Percentiles rank a stretch among this genome's conserved stretches.
These are phyloP conservation scores for Penicillium rolfsii DNA, from an alignment of 2,329 filamentous ascomycete species.

Conservation along the genomic window DNA sequence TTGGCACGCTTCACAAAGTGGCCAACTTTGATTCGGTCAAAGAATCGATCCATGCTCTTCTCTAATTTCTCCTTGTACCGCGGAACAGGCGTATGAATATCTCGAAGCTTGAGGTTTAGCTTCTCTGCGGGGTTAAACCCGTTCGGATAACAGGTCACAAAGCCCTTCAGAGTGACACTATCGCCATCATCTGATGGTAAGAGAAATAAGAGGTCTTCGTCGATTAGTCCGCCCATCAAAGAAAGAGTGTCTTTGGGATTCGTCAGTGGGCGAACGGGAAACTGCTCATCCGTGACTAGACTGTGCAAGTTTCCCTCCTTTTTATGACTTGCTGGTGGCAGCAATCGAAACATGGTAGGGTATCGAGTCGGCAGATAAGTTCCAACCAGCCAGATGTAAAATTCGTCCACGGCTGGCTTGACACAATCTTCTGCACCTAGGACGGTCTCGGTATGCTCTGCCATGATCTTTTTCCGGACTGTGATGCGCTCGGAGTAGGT, in stretches of 20 bases:
- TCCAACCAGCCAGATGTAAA: slow-evolving; percentile 52
- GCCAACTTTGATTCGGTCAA: slow-evolving; percentile 29
- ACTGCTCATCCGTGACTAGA: slow-evolving; percentile 8
- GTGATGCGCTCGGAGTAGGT: slow-evolving; percentile 18
- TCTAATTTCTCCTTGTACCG: slow-evolving; percentile 35
- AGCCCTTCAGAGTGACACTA: slow-evolving; percentile 17
- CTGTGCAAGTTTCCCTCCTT: not conserved
- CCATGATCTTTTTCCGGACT: slow-evolving; percentile 11
- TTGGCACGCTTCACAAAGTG: slow-evolving; percentile 28
- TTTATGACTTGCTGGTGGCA: too few relatives aligned
- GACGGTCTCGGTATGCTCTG: not conserved
- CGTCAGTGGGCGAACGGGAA: slow-evolving; percentile 3
- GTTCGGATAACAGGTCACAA: slow-evolving; percentile 26
- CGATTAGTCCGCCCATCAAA: slow-evolving; percentile 14
- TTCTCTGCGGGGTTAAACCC: slow-evolving; percentile 24
- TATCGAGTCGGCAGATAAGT: slow-evolving; percentile 62
- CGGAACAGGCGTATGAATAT: slow-evolving; percentile 30
- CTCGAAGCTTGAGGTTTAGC: slow-evolving; percentile 20
- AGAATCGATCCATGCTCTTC: slow-evolving; percentile 39
- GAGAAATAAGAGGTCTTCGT: slow-evolving; percentile 20
- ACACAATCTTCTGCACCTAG: slow-evolving; percentile 6
- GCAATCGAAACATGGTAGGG: slow-evolving; percentile 55
- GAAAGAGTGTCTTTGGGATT: slow-evolving; percentile 9
- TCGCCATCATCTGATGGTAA: slow-evolving; percentile 18
- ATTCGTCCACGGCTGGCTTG: slow-evolving; percentile 14